Evolutionary conservation across 495 filamentous ascomycete species (phyloP), one percentile per base, ranked within the genome.

Genomic region (Pseudevernia furfuracea): DNA sequence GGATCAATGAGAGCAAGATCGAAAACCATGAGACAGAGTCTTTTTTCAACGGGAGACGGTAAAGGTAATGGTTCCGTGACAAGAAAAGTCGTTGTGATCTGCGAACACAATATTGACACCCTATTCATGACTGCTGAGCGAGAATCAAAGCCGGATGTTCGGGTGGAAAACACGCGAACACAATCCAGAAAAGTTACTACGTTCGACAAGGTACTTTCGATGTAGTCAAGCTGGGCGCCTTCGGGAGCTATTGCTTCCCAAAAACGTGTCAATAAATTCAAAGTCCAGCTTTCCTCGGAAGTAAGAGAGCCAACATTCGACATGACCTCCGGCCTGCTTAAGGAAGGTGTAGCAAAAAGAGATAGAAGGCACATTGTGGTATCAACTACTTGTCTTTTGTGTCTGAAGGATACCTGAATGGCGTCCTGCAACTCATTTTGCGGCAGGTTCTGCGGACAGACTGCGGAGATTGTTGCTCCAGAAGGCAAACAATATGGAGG

Each of bases 1-100:
- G 32, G 11, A 25, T 34, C 25, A 10, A 25, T 32, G 19, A 36
- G 56, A 55, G 61, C 39, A 3, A 63, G 56, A 43, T 58, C 37
- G 53, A 63, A 63, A 34, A 58, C 15, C 37, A 46, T 63, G n/a
- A 63, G 55, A 44, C 61, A 63, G 19, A 63, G n/a, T 38, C 32
- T 34, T 43, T 17, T 53, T 63, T 58, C 61, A 21, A 44, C 21
- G 14, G 52, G 15, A 36, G 52, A 38, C 4, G 55, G 38, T 37
- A 63, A 12, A 25, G 38, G 61, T 19, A 46, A 41, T 14, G 53
- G 21, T 28, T 56, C 52, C 21, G 28, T 34, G 25, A 39, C 23
- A 28, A 63, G 61, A 25, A 58, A 38, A 10, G 28, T 63, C 5
- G 39, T 57, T 17, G 43, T 12, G 32, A 56, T 19, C n/a, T 48